A percentile compares a stretch with the other conserved stretches of the same genome.
Evolutionary conservation across 306 rosid species (phyloP).

Genomic region (Ammopiptanthus mongolicus): DNA sequence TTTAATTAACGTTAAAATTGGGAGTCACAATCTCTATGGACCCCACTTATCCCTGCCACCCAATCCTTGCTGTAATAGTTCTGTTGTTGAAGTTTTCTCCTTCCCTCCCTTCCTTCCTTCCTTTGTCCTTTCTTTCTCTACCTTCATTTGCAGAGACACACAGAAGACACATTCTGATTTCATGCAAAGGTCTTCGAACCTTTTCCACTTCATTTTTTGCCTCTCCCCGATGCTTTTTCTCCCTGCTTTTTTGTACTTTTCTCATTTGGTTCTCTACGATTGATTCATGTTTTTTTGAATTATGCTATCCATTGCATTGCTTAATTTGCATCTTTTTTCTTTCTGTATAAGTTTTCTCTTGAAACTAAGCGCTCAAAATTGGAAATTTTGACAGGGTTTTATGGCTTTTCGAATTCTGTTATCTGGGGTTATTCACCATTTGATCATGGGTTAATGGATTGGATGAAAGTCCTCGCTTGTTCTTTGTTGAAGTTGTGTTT

Average conservation of each 20-base stretch:
- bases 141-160: slow-evolving; percentile 16
- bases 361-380: neutral
- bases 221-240: neutral
- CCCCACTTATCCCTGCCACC: slow-evolving; percentile 10
- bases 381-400: slow-evolving; percentile 5
- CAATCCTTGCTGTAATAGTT: slow-evolving; percentile 13
- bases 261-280: neutral
- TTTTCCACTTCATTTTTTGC: neutral
- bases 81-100: slow-evolving; percentile 19
- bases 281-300: neutral
- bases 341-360: neutral
- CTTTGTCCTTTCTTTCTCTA: slow-evolving; percentile 10
- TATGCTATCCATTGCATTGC: slow-evolving; percentile 1
- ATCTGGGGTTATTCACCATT: slow-evolving; percentile 21
- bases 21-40: neutral
- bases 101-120: slow-evolving; percentile 22
- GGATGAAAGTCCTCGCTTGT: neutral
- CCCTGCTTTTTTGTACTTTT: neutral
- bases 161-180: slow-evolving; percentile 19
- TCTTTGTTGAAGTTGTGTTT: neutral
- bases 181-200: slow-evolving; percentile 33
- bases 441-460: slow-evolving; percentile 21
- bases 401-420: neutral
- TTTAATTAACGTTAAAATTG: slow-evolving; percentile 22
- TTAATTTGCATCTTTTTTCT: neutral